A percentile compares a stretch with the other conserved stretches of the same genome.
Evolutionary conservation across 1,139 yeast species (phyloP).

Genomic region (Arxiozyma bovina): DNA sequence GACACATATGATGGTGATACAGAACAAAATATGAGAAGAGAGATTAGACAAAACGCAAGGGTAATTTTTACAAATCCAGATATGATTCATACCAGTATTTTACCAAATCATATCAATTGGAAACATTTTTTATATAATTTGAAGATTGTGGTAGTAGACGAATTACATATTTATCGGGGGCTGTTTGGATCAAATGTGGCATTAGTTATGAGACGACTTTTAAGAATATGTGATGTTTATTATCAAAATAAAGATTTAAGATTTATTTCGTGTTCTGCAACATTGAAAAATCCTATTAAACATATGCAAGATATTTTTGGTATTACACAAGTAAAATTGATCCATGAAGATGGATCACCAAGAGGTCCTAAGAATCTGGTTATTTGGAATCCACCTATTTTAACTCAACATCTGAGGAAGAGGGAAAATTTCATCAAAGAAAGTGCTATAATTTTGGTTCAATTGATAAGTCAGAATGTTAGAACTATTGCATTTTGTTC

Average conservation of each 20-base stretch:
- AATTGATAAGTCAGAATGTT: slow-evolving; percentile 53
- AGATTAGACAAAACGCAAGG: slow-evolving; percentile 54
- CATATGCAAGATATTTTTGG: slow-evolving; percentile 75
- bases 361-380: slow-evolving; percentile 64
- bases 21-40: slow-evolving; percentile 42
- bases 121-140: slow-evolving; percentile 52
- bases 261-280: slow-evolving; percentile 89
- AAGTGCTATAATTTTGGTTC: slow-evolving; percentile 63
- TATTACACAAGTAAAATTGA: slow-evolving; percentile 42
- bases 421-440: slow-evolving; percentile 67
- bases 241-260: slow-evolving; percentile 46
- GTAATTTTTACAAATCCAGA: slow-evolving; percentile 93
- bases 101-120: slow-evolving; percentile 76
- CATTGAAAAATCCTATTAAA: slow-evolving; percentile 59
- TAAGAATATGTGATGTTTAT: slow-evolving; percentile 45
- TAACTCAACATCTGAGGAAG: slow-evolving; percentile 27
- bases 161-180: slow-evolving; percentile 82
- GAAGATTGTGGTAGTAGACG: slow-evolving; percentile 76
- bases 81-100: slow-evolving; percentile 73
- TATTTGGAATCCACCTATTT: slow-evolving; percentile 71
- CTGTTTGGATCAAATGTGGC: slow-evolving; percentile 90
- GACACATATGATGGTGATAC: slow-evolving; percentile 96
- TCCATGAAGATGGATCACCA: slow-evolving; percentile 81
- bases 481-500: slow-evolving; percentile 87
- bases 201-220: slow-evolving; percentile 66